Base-by-base conservation (phyloP, 345 rosid genomes). In the Melastoma malabathricum region DNA sequence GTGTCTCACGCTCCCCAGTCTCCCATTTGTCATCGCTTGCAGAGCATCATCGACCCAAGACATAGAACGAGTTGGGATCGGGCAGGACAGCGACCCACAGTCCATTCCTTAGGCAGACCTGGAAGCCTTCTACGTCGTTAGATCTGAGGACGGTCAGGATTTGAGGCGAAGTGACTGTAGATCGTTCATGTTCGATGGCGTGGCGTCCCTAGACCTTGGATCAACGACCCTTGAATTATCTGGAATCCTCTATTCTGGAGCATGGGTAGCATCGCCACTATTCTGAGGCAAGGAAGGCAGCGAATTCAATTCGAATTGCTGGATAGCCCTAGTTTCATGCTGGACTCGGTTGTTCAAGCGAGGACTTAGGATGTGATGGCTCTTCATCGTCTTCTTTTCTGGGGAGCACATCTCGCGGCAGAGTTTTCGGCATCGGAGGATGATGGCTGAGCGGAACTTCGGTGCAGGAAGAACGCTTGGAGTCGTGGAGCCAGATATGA, bases 61-160 rank as follows among this genome's bases (percentile, higher is more conserved):
- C 25, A 22, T 22, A 22, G 25, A 22, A 22, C 25, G 25, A 22
- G 25, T 22, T 22, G 25, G 25, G 25, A 22, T 83, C 90, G 6
- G 97, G 88, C 0, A 84, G 76, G 10, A 83, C 74, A 0, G 94
- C 84, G 63, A 81, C 73, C 96, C 96, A 89, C 3, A 72, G 50
- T 1, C 82, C 84, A 23, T 75, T 82, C 7, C 50, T 64, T 47
- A 79, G 43, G 59, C 67, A 70, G 56, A 89, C 76, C 60, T 89
- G 83, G 43, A 89, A 87, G 64, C 98, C 98, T 45, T 64, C 77
- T 3, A 81, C 98, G 16, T 81, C 94, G 84, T 89, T 89, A 57
- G 98, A 89, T 73, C 88, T 56, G 29, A 89, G 44, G 43, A 89
- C 52, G 53, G 98, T 86, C 64, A 89, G 41, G 68, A 89, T 89